These are phyloP conservation scores for Colletotrichum godetiae DNA, from an alignment of 2,329 filamentous ascomycete genomes.

Conservation along the genomic window DNA sequence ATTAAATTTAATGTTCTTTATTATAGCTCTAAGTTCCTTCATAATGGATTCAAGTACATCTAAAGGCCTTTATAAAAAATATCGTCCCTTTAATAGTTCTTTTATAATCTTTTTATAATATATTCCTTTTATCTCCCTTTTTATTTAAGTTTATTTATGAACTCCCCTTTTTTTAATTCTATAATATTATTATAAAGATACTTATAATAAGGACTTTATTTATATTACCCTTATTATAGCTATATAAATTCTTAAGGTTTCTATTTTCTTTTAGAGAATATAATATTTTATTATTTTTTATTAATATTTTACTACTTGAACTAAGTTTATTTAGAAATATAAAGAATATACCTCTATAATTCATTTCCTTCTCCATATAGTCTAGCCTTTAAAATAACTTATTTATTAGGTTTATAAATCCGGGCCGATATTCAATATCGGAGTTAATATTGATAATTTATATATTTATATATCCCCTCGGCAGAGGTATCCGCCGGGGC, in stretches of 20 bases:
- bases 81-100: background rate
- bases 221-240: background rate
- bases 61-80: background rate
- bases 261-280: background rate
- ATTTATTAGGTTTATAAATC: too few relatives aligned
- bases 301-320: background rate
- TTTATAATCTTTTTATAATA: background rate
- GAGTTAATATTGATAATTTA: too few relatives aligned
- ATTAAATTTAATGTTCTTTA: background rate
- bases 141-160: background rate
- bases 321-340: background rate
- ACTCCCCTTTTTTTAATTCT: background rate
- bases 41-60: too few relatives aligned
- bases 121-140: background rate
- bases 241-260: background rate
- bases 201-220: background rate
- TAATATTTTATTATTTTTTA: background rate
- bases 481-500: too few relatives aligned
- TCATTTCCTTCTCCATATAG: background rate
- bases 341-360: too few relatives aligned
- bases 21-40: background rate
- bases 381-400: background rate
- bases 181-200: background rate
- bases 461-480: too few relatives aligned
- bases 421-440: too few relatives aligned